Conservation (phyloP, 2,329 filamentous ascomycete genomes). For the Colletotrichum sansevieriae region DNA sequence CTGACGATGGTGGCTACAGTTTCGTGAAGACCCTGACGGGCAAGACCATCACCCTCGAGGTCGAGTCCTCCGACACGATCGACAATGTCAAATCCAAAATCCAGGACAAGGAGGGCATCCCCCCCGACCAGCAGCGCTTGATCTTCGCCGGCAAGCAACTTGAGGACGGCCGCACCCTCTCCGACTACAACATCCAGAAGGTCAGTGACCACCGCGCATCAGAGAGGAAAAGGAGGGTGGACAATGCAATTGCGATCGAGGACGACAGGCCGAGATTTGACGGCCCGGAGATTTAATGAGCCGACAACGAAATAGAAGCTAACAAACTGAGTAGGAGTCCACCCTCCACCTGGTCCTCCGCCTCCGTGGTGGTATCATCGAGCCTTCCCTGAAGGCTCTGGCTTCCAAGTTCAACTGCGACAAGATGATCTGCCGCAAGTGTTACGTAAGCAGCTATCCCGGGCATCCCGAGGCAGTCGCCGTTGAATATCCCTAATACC, state of each 20-base stretch:
- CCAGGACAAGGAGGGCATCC: slow-evolving; percentile 99
- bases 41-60: slow-evolving; percentile 99
- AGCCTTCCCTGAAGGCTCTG: slow-evolving; percentile 98
- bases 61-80: slow-evolving; percentile 98
- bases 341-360: slow-evolving; percentile 98
- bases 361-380: slow-evolving; percentile 99
- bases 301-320: slow-evolving; percentile 12
- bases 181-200: slow-evolving; percentile 99
- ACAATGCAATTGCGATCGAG: not conserved
- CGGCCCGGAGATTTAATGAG: not conserved
- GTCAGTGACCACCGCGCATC: slow-evolving; percentile 61
- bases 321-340: slow-evolving; percentile 77
- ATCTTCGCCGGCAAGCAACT: slow-evolving; percentile 99
- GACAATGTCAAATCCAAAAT: slow-evolving; percentile 99
- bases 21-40: slow-evolving; percentile 99
- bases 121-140: slow-evolving; percentile 97
- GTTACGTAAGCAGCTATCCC: slow-evolving; percentile 80
- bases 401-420: slow-evolving; percentile 99
- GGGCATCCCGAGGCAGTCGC: not conserved
- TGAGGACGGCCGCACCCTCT: slow-evolving; percentile 96
- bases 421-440: slow-evolving; percentile 99
- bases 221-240: not conserved
- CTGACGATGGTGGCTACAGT: slow-evolving; percentile 64
- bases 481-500: slow-evolving; percentile 3
- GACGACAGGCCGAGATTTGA: not conserved